Evolutionary conservation across 169 alveolate species (phyloP).

Genomic region (Cryptosporidium muris): DNA sequence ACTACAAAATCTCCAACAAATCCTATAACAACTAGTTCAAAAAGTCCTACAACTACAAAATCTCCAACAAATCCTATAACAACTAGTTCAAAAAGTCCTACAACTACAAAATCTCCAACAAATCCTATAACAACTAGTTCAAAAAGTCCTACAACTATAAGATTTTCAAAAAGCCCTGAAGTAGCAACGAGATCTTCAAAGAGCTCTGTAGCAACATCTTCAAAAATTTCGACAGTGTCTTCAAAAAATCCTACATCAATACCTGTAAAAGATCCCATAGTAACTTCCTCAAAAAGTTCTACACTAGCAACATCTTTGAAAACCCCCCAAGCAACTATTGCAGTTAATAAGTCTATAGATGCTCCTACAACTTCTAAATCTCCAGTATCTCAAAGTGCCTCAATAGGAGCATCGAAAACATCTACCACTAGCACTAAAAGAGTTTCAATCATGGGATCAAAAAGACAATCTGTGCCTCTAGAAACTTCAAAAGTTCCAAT

Average conservation of each 20-base stretch:
- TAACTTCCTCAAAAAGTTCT: not conserved
- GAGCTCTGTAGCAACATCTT: not conserved
- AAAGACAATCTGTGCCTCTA: not conserved
- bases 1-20: not conserved
- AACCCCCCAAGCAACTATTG: not conserved
- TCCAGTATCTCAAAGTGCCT: conserved; percentile 6
- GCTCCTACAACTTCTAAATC: not conserved
- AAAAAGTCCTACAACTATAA: not conserved
- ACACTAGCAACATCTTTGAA: conserved; percentile 1
- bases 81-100: not conserved
- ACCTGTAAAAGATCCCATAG: not conserved
- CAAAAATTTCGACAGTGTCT: not conserved
- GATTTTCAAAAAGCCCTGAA: conserved; percentile 3
- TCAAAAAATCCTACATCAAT: not conserved
- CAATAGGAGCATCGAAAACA: not conserved
- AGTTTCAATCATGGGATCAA: not conserved
- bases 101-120: not conserved
- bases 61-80: not conserved
- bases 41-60: conserved; percentile 1
- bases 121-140: not conserved
- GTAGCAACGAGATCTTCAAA: not conserved
- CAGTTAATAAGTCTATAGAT: not conserved
- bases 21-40: not conserved
- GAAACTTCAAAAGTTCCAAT: conserved; percentile 1
- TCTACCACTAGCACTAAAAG: not conserved